These are phyloP conservation scores for Trypethelium eluteriae DNA, from an alignment of 495 filamentous ascomycete species.

Conservation along the genomic window DNA sequence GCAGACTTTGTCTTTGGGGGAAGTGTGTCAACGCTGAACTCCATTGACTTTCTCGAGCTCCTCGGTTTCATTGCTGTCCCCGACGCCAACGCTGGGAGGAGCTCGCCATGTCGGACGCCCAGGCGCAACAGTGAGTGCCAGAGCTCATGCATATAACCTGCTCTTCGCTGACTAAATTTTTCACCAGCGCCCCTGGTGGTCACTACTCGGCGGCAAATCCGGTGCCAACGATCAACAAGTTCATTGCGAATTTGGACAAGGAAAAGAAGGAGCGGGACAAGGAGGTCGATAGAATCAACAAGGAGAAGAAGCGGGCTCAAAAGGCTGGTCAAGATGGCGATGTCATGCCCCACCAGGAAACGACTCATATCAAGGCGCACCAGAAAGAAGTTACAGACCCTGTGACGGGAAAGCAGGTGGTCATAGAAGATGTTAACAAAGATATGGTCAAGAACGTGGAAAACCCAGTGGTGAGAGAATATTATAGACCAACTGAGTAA, in stretches of 20 bases:
- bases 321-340: conserved; percentile 31
- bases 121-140: conserved; percentile 28
- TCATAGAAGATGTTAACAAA: conserved; percentile 72
- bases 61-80: not conserved
- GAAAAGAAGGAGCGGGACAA: conserved; percentile 71
- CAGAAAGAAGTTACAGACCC: conserved; percentile 76
- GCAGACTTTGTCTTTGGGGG: too few relatives aligned
- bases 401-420: conserved; percentile 73
- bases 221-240: conserved; percentile 79
- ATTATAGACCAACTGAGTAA: not conserved
- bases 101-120: conserved; percentile 26
- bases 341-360: conserved; percentile 39
- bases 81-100: conserved; percentile 18
- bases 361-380: conserved; percentile 28
- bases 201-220: conserved; percentile 63
- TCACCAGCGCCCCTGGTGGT: conserved; percentile 28
- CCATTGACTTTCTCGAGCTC: too few relatives aligned
- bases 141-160: not conserved
- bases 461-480: conserved; percentile 51
- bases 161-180: not conserved
- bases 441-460: conserved; percentile 63
- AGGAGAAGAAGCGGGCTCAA: conserved; percentile 32
- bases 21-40: too few relatives aligned
- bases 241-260: conserved; percentile 66
- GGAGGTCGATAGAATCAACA: conserved; percentile 44